These are phyloP conservation scores for Rhynchosporium graminicola DNA, from an alignment of 2,329 filamentous ascomycete species.

Conservation along the genomic window DNA sequence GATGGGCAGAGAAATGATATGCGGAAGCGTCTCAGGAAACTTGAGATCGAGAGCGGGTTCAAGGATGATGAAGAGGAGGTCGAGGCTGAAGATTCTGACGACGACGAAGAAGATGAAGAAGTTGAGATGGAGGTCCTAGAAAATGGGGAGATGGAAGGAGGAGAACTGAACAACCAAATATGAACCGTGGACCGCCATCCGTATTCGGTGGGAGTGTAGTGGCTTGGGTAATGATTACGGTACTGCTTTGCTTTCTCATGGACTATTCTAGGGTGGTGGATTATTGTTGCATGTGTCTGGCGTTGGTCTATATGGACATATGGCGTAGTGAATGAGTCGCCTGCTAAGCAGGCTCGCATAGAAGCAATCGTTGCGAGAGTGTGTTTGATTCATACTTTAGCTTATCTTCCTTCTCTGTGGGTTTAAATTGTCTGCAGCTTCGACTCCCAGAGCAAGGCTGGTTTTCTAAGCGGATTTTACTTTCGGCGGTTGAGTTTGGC, in stretches of 20 bases:
- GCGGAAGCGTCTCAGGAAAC: conserved; percentile 70
- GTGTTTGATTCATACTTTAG: background rate
- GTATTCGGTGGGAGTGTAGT: conserved; percentile 7
- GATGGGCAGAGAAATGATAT: conserved; percentile 77
- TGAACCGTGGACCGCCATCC: conserved; percentile 6
- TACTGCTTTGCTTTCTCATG: conserved; percentile 23
- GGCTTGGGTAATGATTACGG: conserved; percentile 19
- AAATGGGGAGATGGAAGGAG: conserved; percentile 31
- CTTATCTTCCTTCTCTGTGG: background rate
- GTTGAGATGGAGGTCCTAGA: conserved; percentile 35
- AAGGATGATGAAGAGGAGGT: conserved; percentile 65
- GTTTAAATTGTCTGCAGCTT: too few relatives aligned
- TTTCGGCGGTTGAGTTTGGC: too few relatives aligned
- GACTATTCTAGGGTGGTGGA: conserved; percentile 24
- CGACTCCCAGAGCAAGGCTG: background rate
- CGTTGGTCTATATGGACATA: conserved; percentile 29
- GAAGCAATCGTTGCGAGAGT: conserved; percentile 23
- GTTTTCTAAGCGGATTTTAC: background rate
- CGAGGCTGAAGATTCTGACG: conserved; percentile 59
- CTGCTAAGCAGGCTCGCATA: conserved; percentile 24
- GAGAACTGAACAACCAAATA: conserved; percentile 25
- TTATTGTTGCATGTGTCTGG: conserved; percentile 30
- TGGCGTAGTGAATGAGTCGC: conserved; percentile 22
- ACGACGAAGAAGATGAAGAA: conserved; percentile 48
- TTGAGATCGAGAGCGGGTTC: conserved; percentile 78